These are phyloP conservation scores for Citrus cavaleriei DNA, from an alignment of 345 rosid genomes.

Conservation along the genomic window DNA sequence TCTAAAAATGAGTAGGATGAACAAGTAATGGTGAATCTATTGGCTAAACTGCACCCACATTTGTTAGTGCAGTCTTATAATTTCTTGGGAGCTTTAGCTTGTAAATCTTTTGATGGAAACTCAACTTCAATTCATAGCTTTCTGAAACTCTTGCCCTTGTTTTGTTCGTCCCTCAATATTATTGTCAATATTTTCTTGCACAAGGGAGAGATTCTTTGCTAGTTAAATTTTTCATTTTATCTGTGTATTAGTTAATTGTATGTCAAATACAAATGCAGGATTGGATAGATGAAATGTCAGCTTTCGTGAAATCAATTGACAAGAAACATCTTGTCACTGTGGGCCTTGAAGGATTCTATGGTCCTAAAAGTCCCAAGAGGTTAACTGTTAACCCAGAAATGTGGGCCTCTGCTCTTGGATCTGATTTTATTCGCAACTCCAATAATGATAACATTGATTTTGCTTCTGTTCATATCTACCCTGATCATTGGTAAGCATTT, in stretches of 20 bases:
- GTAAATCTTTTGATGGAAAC: background rate
- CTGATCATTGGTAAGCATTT: conserved; percentile 80
- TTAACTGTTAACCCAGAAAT: conserved; percentile 66
- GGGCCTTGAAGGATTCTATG: conserved; percentile 95
- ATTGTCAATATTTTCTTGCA: background rate
- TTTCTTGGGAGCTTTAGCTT: background rate
- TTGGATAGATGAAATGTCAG: conserved; percentile 88
- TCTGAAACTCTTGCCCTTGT: background rate
- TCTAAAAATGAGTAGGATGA: background rate
- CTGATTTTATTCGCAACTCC: conserved; percentile 85
- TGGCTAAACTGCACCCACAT: background rate
- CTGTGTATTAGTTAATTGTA: background rate
- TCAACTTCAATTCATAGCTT: background rate
- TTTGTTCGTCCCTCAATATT: background rate
- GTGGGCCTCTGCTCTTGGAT: conserved; percentile 83
- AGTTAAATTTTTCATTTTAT: background rate
- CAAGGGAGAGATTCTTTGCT: background rate
- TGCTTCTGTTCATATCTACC: conserved; percentile 90
- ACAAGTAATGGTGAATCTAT: background rate
- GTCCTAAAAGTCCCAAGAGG: conserved; percentile 77
- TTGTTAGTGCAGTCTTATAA: background rate
- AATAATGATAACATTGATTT: conserved; percentile 57
- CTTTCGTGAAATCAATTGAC: conserved; percentile 80
- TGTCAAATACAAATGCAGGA: conserved; percentile 45
- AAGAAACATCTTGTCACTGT: conserved; percentile 80